Base-by-base conservation (phyloP, 176 grass and related monocot species). In the Melocanna baccifera region DNA sequence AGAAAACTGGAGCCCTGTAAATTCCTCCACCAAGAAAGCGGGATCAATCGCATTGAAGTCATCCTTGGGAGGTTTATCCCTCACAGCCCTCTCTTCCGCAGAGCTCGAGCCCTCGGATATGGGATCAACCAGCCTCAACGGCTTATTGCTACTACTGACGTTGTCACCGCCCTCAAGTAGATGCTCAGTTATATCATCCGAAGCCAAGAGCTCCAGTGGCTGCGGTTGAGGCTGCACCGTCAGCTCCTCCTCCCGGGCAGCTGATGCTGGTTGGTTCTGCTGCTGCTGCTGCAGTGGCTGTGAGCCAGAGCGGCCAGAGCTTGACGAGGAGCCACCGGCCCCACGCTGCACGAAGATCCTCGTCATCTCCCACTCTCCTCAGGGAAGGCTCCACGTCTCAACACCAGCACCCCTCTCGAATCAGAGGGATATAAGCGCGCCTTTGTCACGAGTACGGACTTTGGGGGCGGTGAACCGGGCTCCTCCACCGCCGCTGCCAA, bases 321-420 rank as follows among this genome's bases (percentile, higher is more conserved):
- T 94, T 58, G 97, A 99, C 70, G 97, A 96, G 78, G 97, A 94
- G 56, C 90, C 88, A 22, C 74, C 81, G 9, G 90, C 75, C 62
- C 97, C 97, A 45, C 97, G 93, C 86, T 93, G 88, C 81, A 99
- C 91, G 71, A 91, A 94, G 77, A 99, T 99, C 86, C 91, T 91
- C 88, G 97, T 99, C 97, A 99, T 99, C 83, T 83, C 83, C 80
- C 82, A 68, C 79, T 76, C 43, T 78, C 81, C 40, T 66, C 34
- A 56, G 81, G 45, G 32, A 65, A 73, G 32, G 47, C n/a, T 61
- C 62, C 69, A 53, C 81, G 51, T 79, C 56, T 78, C 52, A 39
- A 50, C 77, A 88, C 72, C 46, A 71, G 89, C 86, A 91, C 67
- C 13, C 85, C 78, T 83, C 72, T 78, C 3, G 28, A 83, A 59